These are phyloP conservation scores for Myriosclerotinia curreyana DNA, from an alignment of 2,329 filamentous ascomycete genomes.

Conservation along the genomic window DNA sequence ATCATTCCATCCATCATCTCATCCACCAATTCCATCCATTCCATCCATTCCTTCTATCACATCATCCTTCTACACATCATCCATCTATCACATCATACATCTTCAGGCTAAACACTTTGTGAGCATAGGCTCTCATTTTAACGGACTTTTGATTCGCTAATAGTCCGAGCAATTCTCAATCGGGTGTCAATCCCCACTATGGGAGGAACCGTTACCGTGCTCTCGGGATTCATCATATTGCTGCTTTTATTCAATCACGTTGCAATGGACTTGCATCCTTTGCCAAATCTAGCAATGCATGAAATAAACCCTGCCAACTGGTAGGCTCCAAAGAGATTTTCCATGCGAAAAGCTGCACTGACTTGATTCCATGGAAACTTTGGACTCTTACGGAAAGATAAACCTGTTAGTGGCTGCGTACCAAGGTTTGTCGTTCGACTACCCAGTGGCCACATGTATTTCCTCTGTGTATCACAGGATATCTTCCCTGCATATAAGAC, in stretches of 20 bases:
- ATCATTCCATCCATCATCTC: too few species aligned
- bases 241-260: constrained; percentile 11
- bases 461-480: constrained; percentile 12
- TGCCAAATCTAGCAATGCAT: constrained; percentile 6
- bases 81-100: not conserved
- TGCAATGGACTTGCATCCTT: constrained; percentile 7
- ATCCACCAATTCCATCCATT: too few species aligned
- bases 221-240: constrained; percentile 16
- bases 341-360: not conserved
- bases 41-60: too few species aligned
- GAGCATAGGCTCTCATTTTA: constrained; percentile 1
- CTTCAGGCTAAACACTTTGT: constrained; percentile 1
- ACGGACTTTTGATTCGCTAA: constrained; percentile 6
- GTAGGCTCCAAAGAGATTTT: constrained; percentile 6
- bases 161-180: not conserved
- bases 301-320: constrained; percentile 7
- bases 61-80: not conserved
- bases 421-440: not conserved
- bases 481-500: not conserved
- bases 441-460: constrained; percentile 9
- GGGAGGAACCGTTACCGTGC: constrained; percentile 18
- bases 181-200: not conserved
- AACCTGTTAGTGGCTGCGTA: not conserved
- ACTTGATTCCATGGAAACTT: not conserved
- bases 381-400: not conserved